A percentile compares a stretch with the other conserved stretches of the same genome.
Evolutionary conservation across 2,329 filamentous ascomycete species (phyloP).

Genomic region (Colletotrichum sp.): DNA sequence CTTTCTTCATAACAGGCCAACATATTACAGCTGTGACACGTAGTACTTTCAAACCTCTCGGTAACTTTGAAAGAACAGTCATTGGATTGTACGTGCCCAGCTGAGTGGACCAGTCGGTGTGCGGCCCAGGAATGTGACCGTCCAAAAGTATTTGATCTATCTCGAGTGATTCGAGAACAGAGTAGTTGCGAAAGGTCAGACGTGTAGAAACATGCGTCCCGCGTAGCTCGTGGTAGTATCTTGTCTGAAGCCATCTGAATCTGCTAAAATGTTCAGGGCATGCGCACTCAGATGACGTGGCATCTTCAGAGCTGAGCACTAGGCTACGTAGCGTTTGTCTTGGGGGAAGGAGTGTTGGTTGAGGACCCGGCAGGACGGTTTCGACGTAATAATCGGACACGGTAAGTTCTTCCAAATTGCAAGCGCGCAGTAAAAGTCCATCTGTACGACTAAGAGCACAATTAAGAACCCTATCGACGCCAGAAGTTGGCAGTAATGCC

Average conservation of each 20-base stretch:
- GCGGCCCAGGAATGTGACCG: neutral
- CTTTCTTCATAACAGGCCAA: neutral
- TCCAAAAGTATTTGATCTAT: neutral
- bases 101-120: neutral
- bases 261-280: neutral
- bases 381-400: neutral
- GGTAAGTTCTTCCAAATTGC: neutral
- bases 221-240: neutral
- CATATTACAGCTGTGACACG: neutral
- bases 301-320: neutral
- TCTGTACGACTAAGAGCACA: neutral
- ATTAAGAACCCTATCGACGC: fast-evolving
- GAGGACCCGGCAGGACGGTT: neutral
- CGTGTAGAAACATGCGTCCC: neutral
- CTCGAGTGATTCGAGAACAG: neutral
- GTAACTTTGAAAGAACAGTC: neutral
- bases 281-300: neutral
- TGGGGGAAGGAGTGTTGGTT: neutral
- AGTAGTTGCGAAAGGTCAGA: neutral
- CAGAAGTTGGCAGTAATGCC: neutral
- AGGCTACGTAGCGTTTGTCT: neutral
- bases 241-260: no score
- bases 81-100: neutral
- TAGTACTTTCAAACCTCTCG: neutral
- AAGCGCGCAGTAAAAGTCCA: neutral